Percentiles rank a stretch among this genome's conserved stretches.
Evolutionary conservation across 2,329 filamentous ascomycete species (phyloP).

Genomic region (Paecilomyces formosus): DNA sequence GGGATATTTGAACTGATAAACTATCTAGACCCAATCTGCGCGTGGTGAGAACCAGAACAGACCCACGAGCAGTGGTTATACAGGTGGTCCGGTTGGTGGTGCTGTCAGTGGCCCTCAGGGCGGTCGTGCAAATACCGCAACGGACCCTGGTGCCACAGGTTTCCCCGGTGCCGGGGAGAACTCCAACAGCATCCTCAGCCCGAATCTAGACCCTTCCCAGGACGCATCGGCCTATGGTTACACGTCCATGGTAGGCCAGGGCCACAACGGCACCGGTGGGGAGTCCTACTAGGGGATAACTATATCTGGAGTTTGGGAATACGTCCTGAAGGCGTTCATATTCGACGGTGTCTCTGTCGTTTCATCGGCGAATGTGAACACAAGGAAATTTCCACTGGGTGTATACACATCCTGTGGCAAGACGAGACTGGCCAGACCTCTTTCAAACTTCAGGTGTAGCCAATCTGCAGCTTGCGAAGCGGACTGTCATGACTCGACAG

Average conservation of each 20-base stretch:
- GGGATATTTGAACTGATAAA: constrained; percentile 28
- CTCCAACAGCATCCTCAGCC: constrained; percentile 38
- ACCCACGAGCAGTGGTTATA: constrained; percentile 43
- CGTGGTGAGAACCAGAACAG: constrained; percentile 58
- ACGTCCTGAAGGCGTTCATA: background rate
- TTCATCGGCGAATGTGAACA: background rate
- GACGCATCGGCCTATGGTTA: constrained; percentile 39
- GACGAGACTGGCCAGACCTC: background rate
- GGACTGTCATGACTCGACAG: background rate
- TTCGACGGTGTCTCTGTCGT: background rate
- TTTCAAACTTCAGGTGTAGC: background rate
- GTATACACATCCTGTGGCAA: background rate
- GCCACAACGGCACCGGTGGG: constrained; percentile 41
- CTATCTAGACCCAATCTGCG: constrained; percentile 69
- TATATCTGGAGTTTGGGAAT: background rate
- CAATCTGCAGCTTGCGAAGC: background rate
- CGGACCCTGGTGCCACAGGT: constrained; percentile 21
- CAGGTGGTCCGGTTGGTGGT: constrained; percentile 31
- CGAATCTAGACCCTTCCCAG: constrained; percentile 37
- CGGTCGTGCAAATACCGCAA: constrained; percentile 22
- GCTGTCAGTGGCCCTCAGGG: constrained; percentile 19
- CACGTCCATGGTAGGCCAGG: constrained; percentile 37
- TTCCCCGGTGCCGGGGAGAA: constrained; percentile 35
- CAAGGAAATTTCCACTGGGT: background rate
- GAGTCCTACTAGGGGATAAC: constrained; percentile 31